Conservation (phyloP, 108 stramenopile species). For the Pseudonitzschia multistriata region DNA sequence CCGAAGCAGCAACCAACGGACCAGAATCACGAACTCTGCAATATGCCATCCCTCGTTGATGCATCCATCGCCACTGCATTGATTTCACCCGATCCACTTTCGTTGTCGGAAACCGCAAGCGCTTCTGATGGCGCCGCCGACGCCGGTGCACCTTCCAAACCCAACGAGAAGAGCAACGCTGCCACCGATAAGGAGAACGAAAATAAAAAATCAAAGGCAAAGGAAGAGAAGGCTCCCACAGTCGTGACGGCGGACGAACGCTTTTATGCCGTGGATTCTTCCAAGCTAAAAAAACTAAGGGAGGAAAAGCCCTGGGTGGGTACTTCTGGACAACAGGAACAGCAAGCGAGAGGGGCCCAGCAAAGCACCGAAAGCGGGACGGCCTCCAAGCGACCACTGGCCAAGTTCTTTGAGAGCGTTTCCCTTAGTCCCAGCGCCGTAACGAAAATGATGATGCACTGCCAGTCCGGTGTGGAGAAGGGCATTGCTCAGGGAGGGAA, state of each 20-base stretch:
- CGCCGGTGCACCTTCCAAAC: too few species aligned
- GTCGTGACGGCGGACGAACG: slow-evolving; percentile 27
- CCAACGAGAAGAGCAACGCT: not conserved
- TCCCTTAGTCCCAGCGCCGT: slow-evolving; percentile 72
- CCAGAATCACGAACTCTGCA: not conserved
- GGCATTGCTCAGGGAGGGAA: slow-evolving; percentile 91
- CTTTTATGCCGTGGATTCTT: slow-evolving; percentile 49
- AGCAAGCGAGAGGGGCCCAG: too few species aligned
- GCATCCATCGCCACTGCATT: slow-evolving; percentile 2
- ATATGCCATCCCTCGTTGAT: not conserved
- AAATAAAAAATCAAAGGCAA: not conserved
- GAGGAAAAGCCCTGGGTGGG: slow-evolving; percentile 66
- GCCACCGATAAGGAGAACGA: not conserved
- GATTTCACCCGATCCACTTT: slow-evolving; percentile 1
- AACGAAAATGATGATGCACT: slow-evolving; percentile 93
- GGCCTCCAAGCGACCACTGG: slow-evolving; percentile 13
- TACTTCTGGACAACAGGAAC: not conserved
- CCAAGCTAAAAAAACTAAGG: slow-evolving; percentile 45
- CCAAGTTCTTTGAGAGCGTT: slow-evolving; percentile 62
- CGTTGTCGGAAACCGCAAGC: too few species aligned
- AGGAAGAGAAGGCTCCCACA: not conserved
- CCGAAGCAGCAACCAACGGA: not conserved
- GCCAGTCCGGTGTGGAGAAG: slow-evolving; percentile 95
- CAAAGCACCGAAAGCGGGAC: too few species aligned
- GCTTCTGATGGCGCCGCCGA: not conserved